Evolutionary conservation across 305 asterid genomes (phyloP).

Genomic region (Fraxinus paxiana): DNA sequence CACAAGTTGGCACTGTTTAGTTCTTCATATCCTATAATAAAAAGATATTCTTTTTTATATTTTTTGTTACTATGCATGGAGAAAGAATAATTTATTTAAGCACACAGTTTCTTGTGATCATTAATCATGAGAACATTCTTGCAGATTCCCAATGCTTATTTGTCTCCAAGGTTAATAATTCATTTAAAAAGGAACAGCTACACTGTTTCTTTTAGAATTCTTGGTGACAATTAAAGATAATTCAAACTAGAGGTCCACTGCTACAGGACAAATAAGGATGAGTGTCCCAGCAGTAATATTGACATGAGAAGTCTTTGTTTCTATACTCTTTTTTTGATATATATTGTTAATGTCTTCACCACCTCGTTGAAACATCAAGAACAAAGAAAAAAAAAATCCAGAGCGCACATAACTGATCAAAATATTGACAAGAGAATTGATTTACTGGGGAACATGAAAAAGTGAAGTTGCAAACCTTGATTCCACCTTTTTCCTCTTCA

Average conservation of each 20-base stretch:
- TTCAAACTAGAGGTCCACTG: neutral
- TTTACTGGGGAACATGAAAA: neutral
- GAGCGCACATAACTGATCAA: neutral
- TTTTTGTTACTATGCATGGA: neutral
- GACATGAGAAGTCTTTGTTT: neutral
- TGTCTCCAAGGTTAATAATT: neutral
- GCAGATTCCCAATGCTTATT: neutral
- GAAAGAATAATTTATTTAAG: neutral
- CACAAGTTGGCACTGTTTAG: neutral
- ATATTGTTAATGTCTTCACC: neutral
- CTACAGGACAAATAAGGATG: neutral
- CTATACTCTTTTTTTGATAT: neutral
- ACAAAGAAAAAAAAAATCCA: neutral
- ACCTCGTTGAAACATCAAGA: slow-evolving; percentile 6
- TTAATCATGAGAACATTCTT: neutral
- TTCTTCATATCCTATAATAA: neutral
- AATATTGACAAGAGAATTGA: neutral
- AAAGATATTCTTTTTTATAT: neutral
- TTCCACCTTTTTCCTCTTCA: slow-evolving; percentile 87
- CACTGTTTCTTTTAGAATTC: neutral
- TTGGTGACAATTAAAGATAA: neutral
- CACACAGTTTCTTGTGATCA: neutral
- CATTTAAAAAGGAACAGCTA: neutral
- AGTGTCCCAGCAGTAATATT: neutral
- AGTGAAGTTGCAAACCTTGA: slow-evolving; percentile 52